A percentile compares a stretch with the other conserved stretches of the same genome.
These are phyloP conservation scores for Dothiorella sarmentorum DNA, from an alignment of 2,329 filamentous ascomycete genomes.

Conservation along the genomic window DNA sequence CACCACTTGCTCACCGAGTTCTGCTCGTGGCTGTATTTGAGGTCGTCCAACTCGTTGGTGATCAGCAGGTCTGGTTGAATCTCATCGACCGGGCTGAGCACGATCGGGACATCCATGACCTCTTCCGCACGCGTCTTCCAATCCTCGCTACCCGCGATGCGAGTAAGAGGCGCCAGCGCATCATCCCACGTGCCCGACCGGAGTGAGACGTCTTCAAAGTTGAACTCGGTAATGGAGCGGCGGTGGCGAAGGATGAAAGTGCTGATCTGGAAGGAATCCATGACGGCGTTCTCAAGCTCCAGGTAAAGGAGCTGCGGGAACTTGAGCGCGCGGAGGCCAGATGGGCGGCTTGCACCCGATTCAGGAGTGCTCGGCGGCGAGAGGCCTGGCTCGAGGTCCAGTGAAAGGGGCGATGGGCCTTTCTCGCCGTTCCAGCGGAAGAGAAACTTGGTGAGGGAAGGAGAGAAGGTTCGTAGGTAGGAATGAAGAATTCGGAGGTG, in stretches of 20 bases:
- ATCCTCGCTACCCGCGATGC: conserved; percentile 39
- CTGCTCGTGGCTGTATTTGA: conserved; percentile 24
- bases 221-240: conserved; percentile 68
- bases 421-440: conserved; percentile 74
- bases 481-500: conserved; percentile 65
- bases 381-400: conserved; percentile 69
- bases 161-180: conserved; percentile 68
- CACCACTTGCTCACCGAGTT: conserved; percentile 34
- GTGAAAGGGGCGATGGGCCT: conserved; percentile 69
- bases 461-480: conserved; percentile 69
- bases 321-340: conserved; percentile 41
- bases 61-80: conserved; percentile 33
- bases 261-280: conserved; percentile 69
- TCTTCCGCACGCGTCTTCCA: conserved; percentile 29
- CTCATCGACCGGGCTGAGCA: conserved; percentile 33
- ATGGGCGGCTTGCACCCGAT: conserved; percentile 26
- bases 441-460: conserved; percentile 63
- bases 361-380: conserved; percentile 47
- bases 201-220: conserved; percentile 73
- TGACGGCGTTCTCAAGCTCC: conserved; percentile 67
- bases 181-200: conserved; percentile 75
- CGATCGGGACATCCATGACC: conserved; percentile 41
- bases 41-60: conserved; percentile 28
- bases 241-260: conserved; percentile 66
- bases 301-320: conserved; percentile 68